Percentiles rank a stretch among this genome's conserved stretches.
Evolutionary conservation across 2,329 filamentous ascomycete species (phyloP).

Genomic region (Alternaria triticimaculans): DNA sequence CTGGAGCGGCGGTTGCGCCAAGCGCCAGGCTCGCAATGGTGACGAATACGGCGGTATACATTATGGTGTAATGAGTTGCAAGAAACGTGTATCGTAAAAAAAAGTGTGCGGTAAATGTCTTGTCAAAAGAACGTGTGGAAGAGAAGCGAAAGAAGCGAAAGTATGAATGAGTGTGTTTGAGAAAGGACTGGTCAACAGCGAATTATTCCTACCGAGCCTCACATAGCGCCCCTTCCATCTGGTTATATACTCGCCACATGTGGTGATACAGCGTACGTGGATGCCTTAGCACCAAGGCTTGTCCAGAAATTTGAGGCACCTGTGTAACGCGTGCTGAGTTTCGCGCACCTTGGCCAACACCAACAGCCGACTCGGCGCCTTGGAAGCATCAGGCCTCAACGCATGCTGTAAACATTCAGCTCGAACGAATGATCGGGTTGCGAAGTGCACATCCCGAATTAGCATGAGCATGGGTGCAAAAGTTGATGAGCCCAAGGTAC

Average conservation of each 20-base stretch:
- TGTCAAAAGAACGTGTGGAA: slow-evolving; percentile 6
- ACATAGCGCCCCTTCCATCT: background rate
- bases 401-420: background rate
- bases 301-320: too few relatives aligned
- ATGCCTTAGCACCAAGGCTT: slow-evolving; percentile 28
- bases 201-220: slow-evolving; percentile 16
- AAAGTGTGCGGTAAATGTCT: background rate
- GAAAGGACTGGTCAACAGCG: slow-evolving; percentile 36
- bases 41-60: slow-evolving; percentile 22
- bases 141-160: slow-evolving; percentile 17
- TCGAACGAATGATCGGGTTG: background rate
- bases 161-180: slow-evolving; percentile 12
- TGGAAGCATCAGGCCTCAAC: background rate
- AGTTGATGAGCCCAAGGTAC: background rate
- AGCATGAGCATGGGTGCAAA: background rate
- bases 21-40: slow-evolving; percentile 18
- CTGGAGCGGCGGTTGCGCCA: slow-evolving; percentile 17
- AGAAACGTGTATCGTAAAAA: background rate
- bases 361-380: background rate
- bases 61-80: slow-evolving; percentile 9
- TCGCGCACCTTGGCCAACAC: slow-evolving; percentile 20
- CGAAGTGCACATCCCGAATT: background rate
- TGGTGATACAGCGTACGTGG: background rate
- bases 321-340: slow-evolving; percentile 21
- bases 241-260: slow-evolving; percentile 2